Conservation (phyloP, 2,329 filamentous ascomycete species). For the Cladosporium oxysporum region DNA sequence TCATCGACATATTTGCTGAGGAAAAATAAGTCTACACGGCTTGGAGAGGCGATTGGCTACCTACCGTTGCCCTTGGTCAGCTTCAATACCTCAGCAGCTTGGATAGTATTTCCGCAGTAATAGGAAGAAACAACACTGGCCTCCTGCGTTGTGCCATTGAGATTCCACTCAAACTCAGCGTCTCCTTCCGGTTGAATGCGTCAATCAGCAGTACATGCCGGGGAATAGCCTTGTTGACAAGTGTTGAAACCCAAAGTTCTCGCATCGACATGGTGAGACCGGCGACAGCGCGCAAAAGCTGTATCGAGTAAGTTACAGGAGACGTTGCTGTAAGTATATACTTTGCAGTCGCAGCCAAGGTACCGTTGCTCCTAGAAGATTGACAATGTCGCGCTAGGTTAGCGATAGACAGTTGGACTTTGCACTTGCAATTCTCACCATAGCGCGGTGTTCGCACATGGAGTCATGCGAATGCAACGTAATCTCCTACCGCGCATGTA, state of each 20-base stretch:
- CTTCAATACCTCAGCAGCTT: not conserved
- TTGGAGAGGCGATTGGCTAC: not conserved
- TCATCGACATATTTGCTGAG: not conserved
- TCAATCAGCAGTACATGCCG: no score
- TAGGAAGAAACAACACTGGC: not conserved
- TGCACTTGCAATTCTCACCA: not conserved
- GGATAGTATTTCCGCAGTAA: not conserved
- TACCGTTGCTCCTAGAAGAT: not conserved
- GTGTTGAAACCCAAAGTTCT: not conserved
- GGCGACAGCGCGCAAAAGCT: not conserved
- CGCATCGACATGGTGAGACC: not conserved
- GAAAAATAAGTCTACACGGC: not conserved
- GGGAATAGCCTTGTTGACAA: not conserved
- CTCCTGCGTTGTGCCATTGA: not conserved
- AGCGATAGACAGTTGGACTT: not conserved
- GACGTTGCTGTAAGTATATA: not conserved
- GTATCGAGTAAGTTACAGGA: not conserved
- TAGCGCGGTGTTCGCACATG: not conserved
- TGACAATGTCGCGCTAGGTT: not conserved
- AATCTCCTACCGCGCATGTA: not conserved
- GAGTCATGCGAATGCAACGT: not conserved
- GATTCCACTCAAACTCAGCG: not conserved
- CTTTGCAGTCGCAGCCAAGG: not conserved
- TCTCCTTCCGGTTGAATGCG: not conserved
- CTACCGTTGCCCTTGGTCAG: not conserved